Evolutionary conservation across 371 early-diverging fungal genomes (phyloP).

Genomic region (Rhizopus delemar): DNA sequence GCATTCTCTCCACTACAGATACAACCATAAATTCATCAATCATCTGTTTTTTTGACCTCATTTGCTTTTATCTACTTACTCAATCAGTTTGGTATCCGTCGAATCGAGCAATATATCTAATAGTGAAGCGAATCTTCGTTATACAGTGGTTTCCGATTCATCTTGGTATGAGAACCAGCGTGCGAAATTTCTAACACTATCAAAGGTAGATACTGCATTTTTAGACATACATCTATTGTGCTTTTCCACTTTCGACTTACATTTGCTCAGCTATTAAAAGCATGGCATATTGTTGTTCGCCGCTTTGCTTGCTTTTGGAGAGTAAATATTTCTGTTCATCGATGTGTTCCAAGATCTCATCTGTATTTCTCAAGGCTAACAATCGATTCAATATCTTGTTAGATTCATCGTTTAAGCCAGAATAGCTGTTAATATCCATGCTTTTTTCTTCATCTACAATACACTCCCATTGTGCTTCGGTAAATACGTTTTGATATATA

Average conservation of each 20-base stretch:
- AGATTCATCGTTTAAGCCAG: constrained; percentile 16
- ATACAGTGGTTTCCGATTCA: constrained; percentile 13
- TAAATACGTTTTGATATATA: not conserved
- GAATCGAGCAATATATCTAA: constrained; percentile 15
- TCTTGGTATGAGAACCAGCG: constrained; percentile 16
- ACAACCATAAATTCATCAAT: constrained; percentile 15
- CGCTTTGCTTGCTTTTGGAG: constrained; percentile 14
- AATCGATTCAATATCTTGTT: constrained; percentile 16
- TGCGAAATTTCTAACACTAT: constrained; percentile 18
- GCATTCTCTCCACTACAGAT: constrained; percentile 14
- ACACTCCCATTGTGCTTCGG: not conserved
- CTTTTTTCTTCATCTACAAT: constrained; percentile 17
- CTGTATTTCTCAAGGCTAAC: constrained; percentile 18
- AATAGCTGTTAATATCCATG: constrained; percentile 15
- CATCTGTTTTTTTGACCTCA: constrained; percentile 16
- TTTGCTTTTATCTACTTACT: constrained; percentile 21
- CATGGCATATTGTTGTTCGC: constrained; percentile 11
- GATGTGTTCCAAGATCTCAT: constrained; percentile 14
- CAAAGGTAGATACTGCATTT: constrained; percentile 16
- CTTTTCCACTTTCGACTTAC: constrained; percentile 18
- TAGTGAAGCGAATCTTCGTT: constrained; percentile 13
- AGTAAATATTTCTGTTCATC: constrained; percentile 15
- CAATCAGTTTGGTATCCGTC: constrained; percentile 13
- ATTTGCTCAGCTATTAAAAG: constrained; percentile 17
- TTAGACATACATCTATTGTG: constrained; percentile 19